Conservation (phyloP, 2,329 filamentous ascomycete genomes). For the Calonectria pauciramosa region DNA sequence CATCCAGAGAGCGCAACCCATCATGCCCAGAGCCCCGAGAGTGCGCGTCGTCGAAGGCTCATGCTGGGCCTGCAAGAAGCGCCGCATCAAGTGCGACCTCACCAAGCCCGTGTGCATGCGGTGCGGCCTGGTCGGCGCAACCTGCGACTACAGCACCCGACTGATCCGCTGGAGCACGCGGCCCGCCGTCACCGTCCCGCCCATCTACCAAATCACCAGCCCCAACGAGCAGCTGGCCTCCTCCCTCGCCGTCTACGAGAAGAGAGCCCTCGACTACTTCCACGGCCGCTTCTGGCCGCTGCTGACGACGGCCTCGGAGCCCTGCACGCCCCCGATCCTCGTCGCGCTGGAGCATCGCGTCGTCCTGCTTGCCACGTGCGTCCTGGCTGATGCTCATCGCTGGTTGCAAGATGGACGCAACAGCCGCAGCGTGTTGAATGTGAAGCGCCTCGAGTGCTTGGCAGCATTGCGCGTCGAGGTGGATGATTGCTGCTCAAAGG, state of each 20-base stretch:
- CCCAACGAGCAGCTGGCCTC: conserved; percentile 43
- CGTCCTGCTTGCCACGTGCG: conserved; percentile 49
- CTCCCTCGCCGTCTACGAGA: conserved; percentile 47
- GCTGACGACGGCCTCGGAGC: conserved; percentile 45
- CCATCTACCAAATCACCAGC: conserved; percentile 46
- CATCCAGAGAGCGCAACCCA: background rate
- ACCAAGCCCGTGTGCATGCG: conserved; percentile 53
- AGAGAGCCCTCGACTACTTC: conserved; percentile 50
- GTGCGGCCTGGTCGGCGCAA: conserved; percentile 47
- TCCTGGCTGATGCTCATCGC: conserved; percentile 50
- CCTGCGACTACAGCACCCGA: conserved; percentile 50
- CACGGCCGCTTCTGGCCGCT: conserved; percentile 52
- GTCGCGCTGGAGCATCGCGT: conserved; percentile 50
- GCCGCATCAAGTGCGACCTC: conserved; percentile 59
- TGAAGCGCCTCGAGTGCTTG: conserved; percentile 47
- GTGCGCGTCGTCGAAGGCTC: conserved; percentile 51
- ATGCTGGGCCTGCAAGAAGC: conserved; percentile 60
- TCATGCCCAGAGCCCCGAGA: conserved; percentile 21
- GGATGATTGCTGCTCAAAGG: conserved; percentile 48
- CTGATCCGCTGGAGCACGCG: conserved; percentile 59
- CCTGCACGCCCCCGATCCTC: conserved; percentile 47
- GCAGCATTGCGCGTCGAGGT: conserved; percentile 51
- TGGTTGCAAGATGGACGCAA: conserved; percentile 49
- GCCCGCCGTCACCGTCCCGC: conserved; percentile 47
- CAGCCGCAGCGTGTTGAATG: conserved; percentile 41